phyloP scores from a whole-genome alignment of 768 basidiomycete species.

The Paxillus rubicundulus region DNA sequence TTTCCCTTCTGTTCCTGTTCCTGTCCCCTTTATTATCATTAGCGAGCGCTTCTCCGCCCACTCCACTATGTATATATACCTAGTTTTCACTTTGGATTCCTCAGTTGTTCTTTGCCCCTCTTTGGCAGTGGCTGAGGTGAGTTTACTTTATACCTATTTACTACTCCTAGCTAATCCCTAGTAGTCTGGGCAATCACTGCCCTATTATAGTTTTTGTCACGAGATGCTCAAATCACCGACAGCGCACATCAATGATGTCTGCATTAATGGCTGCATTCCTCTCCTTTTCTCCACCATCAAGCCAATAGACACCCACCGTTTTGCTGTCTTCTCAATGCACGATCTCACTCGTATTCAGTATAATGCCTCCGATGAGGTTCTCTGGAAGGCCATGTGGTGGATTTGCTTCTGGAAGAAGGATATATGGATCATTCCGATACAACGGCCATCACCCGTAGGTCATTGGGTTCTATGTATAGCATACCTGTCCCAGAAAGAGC shows the following conservation, averaged over 20 bases:
- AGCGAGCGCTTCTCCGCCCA: too few species aligned
- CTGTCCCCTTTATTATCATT: too few species aligned
- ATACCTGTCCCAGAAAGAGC: not conserved
- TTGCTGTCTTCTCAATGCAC: not conserved
- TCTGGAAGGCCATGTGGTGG: not conserved
- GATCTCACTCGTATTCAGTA: not conserved
- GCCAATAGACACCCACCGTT: not conserved
- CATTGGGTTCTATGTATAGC: not conserved
- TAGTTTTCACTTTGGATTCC: too few species aligned
- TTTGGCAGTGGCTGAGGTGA: too few species aligned
- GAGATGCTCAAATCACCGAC: not conserved
- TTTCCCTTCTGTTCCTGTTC: too few species aligned
- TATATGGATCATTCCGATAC: not conserved
- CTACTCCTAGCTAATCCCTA: too few species aligned
- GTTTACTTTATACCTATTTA: too few species aligned
- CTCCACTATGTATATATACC: too few species aligned
- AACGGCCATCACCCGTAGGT: not conserved
- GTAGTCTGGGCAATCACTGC: too few species aligned
- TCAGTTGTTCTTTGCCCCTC: too few species aligned
- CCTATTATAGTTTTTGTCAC: too few species aligned
- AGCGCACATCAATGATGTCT: not conserved
- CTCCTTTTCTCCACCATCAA: not conserved
- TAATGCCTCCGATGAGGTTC: not conserved
- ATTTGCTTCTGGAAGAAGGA: not conserved
- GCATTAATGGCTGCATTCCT: too few species aligned